Conservation (phyloP, 2,329 filamentous ascomycete species). For the Ilyonectria destructans region DNA sequence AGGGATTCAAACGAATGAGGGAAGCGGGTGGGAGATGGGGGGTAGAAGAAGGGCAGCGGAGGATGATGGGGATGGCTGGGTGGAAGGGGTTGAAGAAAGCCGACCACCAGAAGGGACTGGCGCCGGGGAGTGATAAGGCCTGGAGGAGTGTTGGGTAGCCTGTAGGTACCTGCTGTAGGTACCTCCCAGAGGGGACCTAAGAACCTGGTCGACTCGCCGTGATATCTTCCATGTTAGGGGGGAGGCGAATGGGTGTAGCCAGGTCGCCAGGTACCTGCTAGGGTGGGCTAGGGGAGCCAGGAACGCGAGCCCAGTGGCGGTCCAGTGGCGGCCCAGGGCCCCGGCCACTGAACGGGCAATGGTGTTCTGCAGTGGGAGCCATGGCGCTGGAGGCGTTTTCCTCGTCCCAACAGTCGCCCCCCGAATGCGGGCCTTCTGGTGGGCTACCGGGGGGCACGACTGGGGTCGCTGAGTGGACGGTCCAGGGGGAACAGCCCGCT, state of each 20-base stretch:
- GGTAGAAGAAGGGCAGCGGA: constrained; percentile 45
- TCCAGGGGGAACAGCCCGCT: constrained; percentile 14
- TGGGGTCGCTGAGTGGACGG: constrained; percentile 38
- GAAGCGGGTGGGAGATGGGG: constrained; percentile 45
- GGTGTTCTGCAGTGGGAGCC: constrained; percentile 27
- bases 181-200: no score
- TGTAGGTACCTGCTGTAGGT: no score
- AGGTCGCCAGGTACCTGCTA: background rate
- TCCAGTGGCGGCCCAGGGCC: constrained; percentile 3
- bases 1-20: constrained; percentile 46
- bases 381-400: constrained; percentile 5
- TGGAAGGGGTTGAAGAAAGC: background rate
- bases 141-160: background rate
- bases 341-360: constrained; percentile 8
- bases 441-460: constrained; percentile 25
- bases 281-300: constrained; percentile 24
- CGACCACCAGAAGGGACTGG: background rate
- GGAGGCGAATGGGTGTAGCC: background rate
- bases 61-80: constrained; percentile 35
- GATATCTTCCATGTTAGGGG: background rate
- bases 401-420: constrained; percentile 11
- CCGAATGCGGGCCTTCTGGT: constrained; percentile 15
- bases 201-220: no score
- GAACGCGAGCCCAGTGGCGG: constrained; percentile 23
- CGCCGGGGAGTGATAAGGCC: background rate